phyloP scores from a whole-genome alignment of 2,329 filamentous ascomycete species.

The Acarospora socialis region DNA sequence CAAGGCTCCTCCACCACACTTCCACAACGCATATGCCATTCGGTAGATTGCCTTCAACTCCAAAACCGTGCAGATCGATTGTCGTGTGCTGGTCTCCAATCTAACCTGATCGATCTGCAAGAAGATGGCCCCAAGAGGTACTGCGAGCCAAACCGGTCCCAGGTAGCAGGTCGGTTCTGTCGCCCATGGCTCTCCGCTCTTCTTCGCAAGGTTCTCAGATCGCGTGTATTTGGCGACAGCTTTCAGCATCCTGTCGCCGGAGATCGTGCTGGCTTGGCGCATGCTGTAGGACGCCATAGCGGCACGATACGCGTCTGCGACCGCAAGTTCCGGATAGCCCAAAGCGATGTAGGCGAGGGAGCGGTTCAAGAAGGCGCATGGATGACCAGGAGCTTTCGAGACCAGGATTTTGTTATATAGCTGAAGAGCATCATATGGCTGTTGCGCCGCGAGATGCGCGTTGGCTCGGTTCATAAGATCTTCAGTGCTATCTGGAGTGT shows the following conservation, averaged over 20 bases:
- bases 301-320: slow-evolving; percentile 16
- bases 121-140: not conserved
- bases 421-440: slow-evolving; percentile 7
- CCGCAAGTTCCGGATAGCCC: slow-evolving; percentile 14
- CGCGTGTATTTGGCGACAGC: slow-evolving; percentile 2
- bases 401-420: slow-evolving; percentile 14
- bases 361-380: slow-evolving; percentile 17
- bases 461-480: slow-evolving; percentile 4
- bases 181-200: not conserved
- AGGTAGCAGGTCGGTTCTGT: not conserved
- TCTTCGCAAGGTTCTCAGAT: not conserved
- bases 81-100: not conserved
- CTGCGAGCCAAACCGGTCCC: not conserved
- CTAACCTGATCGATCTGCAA: too few species aligned
- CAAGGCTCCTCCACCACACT: slow-evolving; percentile 16
- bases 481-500: slow-evolving; percentile 4
- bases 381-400: slow-evolving; percentile 10
- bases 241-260: not conserved
- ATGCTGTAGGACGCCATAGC: slow-evolving; percentile 1
- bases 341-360: slow-evolving; percentile 15
- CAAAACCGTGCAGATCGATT: not conserved
- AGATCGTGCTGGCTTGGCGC: not conserved
- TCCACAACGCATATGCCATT: slow-evolving; percentile 14
- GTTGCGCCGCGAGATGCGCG: not conserved
- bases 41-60: slow-evolving; percentile 12